Evolutionary conservation across 225 moss, liverwort and hornwort species (phyloP), one percentile per base, ranked within the genome.

Genomic region (Lunularia cruciata): DNA sequence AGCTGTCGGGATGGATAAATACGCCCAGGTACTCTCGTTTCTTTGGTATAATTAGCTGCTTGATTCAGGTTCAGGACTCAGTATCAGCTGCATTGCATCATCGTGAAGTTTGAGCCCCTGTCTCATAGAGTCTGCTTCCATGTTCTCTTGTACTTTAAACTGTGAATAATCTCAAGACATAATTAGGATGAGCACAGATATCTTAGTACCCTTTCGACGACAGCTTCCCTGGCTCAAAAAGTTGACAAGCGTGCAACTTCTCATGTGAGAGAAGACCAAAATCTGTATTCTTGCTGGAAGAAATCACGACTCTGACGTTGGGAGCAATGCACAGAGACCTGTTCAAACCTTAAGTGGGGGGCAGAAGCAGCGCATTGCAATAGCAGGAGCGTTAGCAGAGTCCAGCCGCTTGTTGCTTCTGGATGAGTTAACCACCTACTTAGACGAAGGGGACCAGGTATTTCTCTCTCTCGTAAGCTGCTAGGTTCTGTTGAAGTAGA

Each of bases 371-470:
- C 82, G 93, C 34, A 83, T 98, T 71, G 96, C 96, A 46, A 92
- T 98, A 51, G 96, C 96, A 31, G 96, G 96, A 57, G 96, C 96
- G 8, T 75, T 98, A 73, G 98, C 98, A 2, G 98, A 98, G 81
- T 83, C 87, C 19, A 93, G 89, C 76, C 89, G 88, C 14, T 81
- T 93, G 38, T 64, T 98, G 72, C 72, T 98, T 42, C 69, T 98
- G 67, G 98, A 98, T 69, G 98, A 98, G 75, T 89, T 98, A 66
- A 98, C 98, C 34, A 98, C 98, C n/a, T 98, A 86, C 71, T 80
- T 98, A 8, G 98, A 98, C 47, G 83, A 85, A 64, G 81, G 73
- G 20, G 98, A 98, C 69, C 95, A 86, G 82, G 82, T 85, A 26
- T 2, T 54, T 54, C 26, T 2, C 54, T 1, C 10, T 28, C 14